These are phyloP conservation scores for Lolium perenne DNA, from an alignment of 176 grass and related monocot species.

Conservation along the genomic window DNA sequence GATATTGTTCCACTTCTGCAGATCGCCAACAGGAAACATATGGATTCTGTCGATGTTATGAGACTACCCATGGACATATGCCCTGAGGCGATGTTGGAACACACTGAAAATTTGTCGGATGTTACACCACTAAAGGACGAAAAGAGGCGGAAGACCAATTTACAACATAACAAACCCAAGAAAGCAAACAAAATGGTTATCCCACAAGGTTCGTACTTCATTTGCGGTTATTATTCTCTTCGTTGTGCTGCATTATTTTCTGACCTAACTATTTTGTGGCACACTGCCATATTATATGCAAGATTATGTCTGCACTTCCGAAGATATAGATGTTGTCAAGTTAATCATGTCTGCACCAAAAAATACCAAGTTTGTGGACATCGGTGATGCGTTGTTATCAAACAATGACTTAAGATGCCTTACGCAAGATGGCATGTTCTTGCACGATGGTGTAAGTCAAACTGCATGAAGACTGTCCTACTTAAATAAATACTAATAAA, in stretches of 20 bases:
- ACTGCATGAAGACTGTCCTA: not conserved
- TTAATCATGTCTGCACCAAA: not conserved
- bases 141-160: no score
- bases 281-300: not conserved
- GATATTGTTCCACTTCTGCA: no score
- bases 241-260: not conserved
- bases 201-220: no score
- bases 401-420: not conserved
- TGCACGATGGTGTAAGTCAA: not conserved
- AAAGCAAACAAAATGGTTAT: no score
- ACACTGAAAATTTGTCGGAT: no score
- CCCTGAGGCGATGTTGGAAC: no score
- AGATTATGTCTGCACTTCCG: not conserved
- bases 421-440: not conserved
- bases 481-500: not conserved
- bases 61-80: no score
- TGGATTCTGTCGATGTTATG: no score
- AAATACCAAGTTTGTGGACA: not conserved
- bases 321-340: not conserved
- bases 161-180: no score
- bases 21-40: no score
- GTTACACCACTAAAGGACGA: no score
- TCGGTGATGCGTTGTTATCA: not conserved
- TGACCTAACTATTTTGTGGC: not conserved
- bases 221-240: not conserved